These are phyloP conservation scores for Jacaranda copaia DNA, from an alignment of 257 asterid genomes.

Conservation along the genomic window DNA sequence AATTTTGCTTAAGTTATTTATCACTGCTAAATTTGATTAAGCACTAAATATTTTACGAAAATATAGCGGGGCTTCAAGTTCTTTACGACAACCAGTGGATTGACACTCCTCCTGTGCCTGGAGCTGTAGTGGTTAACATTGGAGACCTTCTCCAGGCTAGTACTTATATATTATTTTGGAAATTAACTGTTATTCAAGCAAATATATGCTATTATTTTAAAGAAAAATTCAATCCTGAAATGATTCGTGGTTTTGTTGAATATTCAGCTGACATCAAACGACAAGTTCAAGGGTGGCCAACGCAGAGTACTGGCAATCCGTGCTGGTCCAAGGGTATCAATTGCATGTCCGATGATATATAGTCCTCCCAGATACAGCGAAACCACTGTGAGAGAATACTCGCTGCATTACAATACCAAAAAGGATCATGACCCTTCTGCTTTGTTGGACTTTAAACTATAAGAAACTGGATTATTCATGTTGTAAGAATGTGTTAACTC, in stretches of 20 bases:
- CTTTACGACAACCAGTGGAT: constrained; percentile 51
- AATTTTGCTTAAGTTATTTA: no score
- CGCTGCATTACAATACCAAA: constrained; percentile 47
- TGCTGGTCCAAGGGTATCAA: constrained; percentile 57
- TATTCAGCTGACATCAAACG: constrained; percentile 58
- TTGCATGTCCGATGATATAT: constrained; percentile 51
- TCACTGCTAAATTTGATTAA: no score
- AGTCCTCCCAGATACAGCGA: constrained; percentile 53
- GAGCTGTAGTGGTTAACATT: constrained; percentile 52
- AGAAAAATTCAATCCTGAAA: no score
- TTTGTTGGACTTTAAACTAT: constrained; percentile 51
- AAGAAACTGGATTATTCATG: background rate
- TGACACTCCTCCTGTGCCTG: constrained; percentile 51
- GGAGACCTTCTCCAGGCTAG: constrained; percentile 39
- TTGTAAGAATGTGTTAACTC: no score
- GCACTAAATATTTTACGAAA: constrained; percentile 21
- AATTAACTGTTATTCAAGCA: no score
- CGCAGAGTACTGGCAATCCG: constrained; percentile 55
- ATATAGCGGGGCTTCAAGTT: constrained; percentile 59
- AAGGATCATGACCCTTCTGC: constrained; percentile 60
- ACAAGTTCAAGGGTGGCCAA: constrained; percentile 54
- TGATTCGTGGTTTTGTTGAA: no score
- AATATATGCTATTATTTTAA: no score
- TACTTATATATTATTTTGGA: background rate
- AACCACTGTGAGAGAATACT: constrained; percentile 58